Conservation (phyloP, 2,329 filamentous ascomycete species). For the Neopestalotiopsis sp. region DNA sequence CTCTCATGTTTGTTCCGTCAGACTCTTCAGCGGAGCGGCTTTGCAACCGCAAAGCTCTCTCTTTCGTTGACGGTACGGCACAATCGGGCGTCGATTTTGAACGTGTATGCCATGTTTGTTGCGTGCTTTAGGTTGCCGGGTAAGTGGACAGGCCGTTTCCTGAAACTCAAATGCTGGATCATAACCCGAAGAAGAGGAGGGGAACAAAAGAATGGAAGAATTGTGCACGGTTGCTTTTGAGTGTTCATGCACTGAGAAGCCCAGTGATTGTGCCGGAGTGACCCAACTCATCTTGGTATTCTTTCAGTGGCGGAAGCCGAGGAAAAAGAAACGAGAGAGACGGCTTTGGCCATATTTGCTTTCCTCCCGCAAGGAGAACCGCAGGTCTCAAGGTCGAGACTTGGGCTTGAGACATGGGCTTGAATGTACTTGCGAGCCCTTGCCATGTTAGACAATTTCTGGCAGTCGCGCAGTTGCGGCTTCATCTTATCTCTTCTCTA, state of each 20-base stretch:
- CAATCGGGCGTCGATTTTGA: background rate
- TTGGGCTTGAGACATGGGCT: constrained; percentile 8
- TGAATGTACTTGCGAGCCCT: background rate
- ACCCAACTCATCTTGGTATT: background rate
- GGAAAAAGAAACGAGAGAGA: background rate
- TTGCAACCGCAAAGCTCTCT: background rate
- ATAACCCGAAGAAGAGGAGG: background rate
- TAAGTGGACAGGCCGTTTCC: constrained; percentile 3
- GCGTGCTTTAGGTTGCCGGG: constrained; percentile 2
- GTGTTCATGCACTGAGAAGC: background rate
- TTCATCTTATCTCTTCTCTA: background rate
- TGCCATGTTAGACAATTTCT: background rate
- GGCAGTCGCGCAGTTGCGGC: too few species aligned
- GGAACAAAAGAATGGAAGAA: background rate
- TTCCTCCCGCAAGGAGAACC: background rate
- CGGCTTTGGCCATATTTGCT: background rate
- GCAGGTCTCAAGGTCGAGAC: constrained; percentile 1
- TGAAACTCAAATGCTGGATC: background rate
- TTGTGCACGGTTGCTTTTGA: background rate
- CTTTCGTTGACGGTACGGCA: background rate
- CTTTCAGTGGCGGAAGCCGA: background rate
- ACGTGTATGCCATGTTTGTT: constrained; percentile 5
- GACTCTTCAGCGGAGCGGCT: background rate
- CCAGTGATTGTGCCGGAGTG: background rate
- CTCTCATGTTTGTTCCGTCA: background rate